Base-by-base conservation (phyloP, 2,329 filamentous ascomycete genomes). In the Colletotrichum tabaci region DNA sequence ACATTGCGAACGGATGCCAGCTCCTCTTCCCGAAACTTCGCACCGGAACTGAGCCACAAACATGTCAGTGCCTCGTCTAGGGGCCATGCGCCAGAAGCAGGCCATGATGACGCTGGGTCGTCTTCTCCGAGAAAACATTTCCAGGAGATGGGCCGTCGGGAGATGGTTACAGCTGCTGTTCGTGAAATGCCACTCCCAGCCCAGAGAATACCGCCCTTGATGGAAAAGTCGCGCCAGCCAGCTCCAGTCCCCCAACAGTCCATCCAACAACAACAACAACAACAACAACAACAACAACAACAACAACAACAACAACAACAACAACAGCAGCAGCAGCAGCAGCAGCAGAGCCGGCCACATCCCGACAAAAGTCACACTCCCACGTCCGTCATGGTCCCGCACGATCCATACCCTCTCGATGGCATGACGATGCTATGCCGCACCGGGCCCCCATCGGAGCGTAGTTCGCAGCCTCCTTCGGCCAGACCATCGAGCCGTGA, bases 371-470 rank as follows among this genome's bases (percentile, higher is more conserved):
- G 84, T 67, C 91, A 95, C 74, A 79, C 83, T 58, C 88, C 87
- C 3, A 87, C 91, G 30, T 89, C 94, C 71, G 87, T 91, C 4
- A 83, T 90, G 16, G 89, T 97, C 3, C 95, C 96, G 16, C 95
- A 98, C 77, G 97, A 98, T 76, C 94, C 96, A 12, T 98, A 98
- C 79, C 95, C 96, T 0, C 90, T 93, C 81, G 96, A 98, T 79
- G 96, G 95, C 5, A 98, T 98, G 95, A 98, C 96, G 0, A 97
- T 98, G 90, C 92, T 98, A 74, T 98, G 96, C 82, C 91, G 95
- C 71, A 91, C 93, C 49, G 93, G 91, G 4, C 89, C 92, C 49
- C 77, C 79, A 18, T 83, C 89, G 83, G 82, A 95, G 87, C 82
- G 80, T 46, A 83, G 82, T 72, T 85, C 84, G 5, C 82, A 85